Conservation (phyloP, 2,329 filamentous ascomycete species). For the Tolypocladium album region DNA sequence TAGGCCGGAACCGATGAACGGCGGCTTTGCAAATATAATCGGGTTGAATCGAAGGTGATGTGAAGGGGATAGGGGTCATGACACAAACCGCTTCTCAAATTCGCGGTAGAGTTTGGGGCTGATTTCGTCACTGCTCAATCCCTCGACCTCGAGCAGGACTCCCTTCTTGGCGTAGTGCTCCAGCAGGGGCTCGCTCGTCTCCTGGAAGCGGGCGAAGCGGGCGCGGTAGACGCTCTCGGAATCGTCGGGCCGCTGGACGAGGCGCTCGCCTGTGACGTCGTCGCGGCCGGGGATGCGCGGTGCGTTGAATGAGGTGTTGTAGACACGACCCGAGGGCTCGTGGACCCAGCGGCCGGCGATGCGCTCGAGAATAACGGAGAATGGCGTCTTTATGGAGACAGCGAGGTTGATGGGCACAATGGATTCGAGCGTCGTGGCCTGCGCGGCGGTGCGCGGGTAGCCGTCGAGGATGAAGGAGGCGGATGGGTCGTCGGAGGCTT, state of each 20-base stretch:
- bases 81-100: constrained; percentile 63
- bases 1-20: not conserved
- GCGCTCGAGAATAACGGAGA: constrained; percentile 75
- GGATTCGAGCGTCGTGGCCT: constrained; percentile 67
- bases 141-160: constrained; percentile 76
- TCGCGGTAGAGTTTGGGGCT: constrained; percentile 78
- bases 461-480: constrained; percentile 94
- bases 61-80: constrained; percentile 5
- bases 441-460: constrained; percentile 78
- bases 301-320: constrained; percentile 89
- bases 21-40: not conserved
- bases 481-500: constrained; percentile 55
- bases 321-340: constrained; percentile 79
- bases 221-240: constrained; percentile 75
- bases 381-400: constrained; percentile 75
- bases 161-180: constrained; percentile 82
- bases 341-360: constrained; percentile 93
- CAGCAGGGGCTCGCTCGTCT: constrained; percentile 74
- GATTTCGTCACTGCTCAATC: constrained; percentile 90
- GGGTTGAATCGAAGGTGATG: not conserved
- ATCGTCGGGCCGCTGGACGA: constrained; percentile 79
- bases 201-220: constrained; percentile 72
- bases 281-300: constrained; percentile 73
- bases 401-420: constrained; percentile 93
- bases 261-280: constrained; percentile 79